phyloP scores from a whole-genome alignment of 2,329 filamentous ascomycete species.

The Thelonectria discophora region DNA sequence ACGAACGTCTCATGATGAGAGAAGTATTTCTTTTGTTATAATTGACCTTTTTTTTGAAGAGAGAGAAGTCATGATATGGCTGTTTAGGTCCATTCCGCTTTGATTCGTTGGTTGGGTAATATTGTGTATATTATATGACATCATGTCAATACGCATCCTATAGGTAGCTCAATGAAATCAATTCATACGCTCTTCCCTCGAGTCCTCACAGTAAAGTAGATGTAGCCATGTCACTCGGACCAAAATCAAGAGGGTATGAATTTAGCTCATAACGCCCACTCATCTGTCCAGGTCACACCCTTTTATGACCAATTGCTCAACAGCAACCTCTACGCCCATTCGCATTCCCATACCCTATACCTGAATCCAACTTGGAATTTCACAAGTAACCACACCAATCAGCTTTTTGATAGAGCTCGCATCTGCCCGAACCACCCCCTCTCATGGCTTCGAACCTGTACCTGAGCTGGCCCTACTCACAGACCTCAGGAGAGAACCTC shows the following conservation, averaged over 20 bases:
- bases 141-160: neutral
- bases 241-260: no score
- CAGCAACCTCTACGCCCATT: no score
- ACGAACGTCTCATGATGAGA: neutral
- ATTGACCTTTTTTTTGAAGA: neutral
- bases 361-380: no score
- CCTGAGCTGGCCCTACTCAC: conserved; percentile 42
- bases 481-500: conserved; percentile 51
- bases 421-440: neutral
- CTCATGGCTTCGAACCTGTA: conserved; percentile 23
- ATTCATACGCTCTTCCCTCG: neutral
- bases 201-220: no score
- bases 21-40: neutral
- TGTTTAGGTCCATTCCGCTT: neutral
- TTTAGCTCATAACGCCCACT: no score
- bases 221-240: no score
- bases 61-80: neutral
- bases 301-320: no score
- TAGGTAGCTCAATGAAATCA: neutral
- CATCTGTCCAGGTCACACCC: no score
- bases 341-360: no score
- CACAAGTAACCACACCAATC: no score
- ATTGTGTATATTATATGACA: no score
- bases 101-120: neutral
- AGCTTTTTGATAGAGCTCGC: neutral